Evolutionary conservation across 1,284 basidiomycete genomes (phyloP).

Genomic region (Pseudozyma pruni): DNA sequence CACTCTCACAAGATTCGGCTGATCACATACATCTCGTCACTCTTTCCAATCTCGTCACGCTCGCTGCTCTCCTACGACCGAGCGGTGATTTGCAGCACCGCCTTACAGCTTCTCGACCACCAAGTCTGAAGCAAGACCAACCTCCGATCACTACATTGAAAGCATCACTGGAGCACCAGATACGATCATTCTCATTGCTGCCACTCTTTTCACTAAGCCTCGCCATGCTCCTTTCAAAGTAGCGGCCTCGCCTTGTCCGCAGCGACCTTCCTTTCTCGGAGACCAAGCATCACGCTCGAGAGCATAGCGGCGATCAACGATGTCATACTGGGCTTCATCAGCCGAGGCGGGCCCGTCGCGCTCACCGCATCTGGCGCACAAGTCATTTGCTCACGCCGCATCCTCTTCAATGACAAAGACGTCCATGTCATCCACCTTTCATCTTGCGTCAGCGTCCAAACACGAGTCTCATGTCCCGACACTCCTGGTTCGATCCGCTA

Average conservation of each 20-base stretch:
- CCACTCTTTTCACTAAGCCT: neutral
- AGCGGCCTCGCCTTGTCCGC: neutral
- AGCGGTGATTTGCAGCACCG: no score
- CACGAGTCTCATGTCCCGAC: conserved; percentile 40
- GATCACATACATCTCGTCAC: no score
- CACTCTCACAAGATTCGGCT: no score
- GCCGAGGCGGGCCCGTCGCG: conserved; percentile 41
- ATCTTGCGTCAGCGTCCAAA: conserved; percentile 10
- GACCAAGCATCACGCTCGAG: neutral
- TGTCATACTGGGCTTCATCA: conserved; percentile 32
- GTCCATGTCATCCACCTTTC: conserved; percentile 2
- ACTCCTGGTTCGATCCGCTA: conserved; percentile 37
- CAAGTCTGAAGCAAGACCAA: no score
- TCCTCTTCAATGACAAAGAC: conserved; percentile 14
- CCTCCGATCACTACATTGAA: neutral
- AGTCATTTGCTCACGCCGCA: conserved; percentile 10
- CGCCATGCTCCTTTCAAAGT: conserved; percentile 11
- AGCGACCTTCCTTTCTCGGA: neutral
- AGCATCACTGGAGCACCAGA: neutral
- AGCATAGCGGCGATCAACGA: neutral
- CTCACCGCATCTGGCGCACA: conserved; percentile 18
- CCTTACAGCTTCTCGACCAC: no score
- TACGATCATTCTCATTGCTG: neutral
- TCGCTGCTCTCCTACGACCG: no score
- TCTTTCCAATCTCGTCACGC: no score